phyloP scores from a whole-genome alignment of 768 basidiomycete genomes.

The Tephrocybe sp. region DNA sequence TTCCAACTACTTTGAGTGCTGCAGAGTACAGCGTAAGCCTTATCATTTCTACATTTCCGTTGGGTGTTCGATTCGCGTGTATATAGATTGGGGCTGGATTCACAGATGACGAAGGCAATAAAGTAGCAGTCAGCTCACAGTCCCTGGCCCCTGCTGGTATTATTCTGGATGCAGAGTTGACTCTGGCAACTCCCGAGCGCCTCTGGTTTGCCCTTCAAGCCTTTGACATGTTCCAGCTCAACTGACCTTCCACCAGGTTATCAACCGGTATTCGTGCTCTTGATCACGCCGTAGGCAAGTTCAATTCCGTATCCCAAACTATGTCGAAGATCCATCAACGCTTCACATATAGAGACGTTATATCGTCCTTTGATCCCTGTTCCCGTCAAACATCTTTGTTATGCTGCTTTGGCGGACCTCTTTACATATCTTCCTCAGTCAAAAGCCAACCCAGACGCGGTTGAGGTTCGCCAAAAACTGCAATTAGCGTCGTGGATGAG shows the following conservation, averaged over 20 bases:
- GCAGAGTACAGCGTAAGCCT: slow-evolving; percentile 65
- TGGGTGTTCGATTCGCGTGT: background rate
- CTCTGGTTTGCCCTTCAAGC: slow-evolving; percentile 51
- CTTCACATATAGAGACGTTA: slow-evolving; percentile 48
- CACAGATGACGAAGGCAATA: slow-evolving; percentile 66
- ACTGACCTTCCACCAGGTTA: slow-evolving; percentile 43
- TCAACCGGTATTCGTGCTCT: slow-evolving; percentile 78
- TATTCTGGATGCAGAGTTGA: slow-evolving; percentile 75
- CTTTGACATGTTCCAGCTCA: slow-evolving; percentile 2
- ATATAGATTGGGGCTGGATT: slow-evolving; percentile 64
- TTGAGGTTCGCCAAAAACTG: slow-evolving; percentile 64
- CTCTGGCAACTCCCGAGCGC: slow-evolving; percentile 67
- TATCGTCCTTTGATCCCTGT: slow-evolving; percentile 54
- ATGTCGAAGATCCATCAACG: slow-evolving; percentile 2
- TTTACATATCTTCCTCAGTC: slow-evolving; percentile 71
- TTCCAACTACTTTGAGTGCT: slow-evolving; percentile 80
- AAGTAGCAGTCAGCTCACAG: slow-evolving; percentile 54
- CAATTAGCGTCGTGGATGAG: slow-evolving; percentile 82
- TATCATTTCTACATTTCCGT: background rate
- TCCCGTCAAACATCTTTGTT: slow-evolving; percentile 63
- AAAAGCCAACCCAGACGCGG: slow-evolving; percentile 52
- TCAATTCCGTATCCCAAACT: background rate
- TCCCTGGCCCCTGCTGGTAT: slow-evolving; percentile 67
- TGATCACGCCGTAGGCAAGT: slow-evolving; percentile 73
- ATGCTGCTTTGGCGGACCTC: slow-evolving; percentile 65